phyloP scores from a whole-genome alignment of 345 rosid species.

The Salix exigua region DNA sequence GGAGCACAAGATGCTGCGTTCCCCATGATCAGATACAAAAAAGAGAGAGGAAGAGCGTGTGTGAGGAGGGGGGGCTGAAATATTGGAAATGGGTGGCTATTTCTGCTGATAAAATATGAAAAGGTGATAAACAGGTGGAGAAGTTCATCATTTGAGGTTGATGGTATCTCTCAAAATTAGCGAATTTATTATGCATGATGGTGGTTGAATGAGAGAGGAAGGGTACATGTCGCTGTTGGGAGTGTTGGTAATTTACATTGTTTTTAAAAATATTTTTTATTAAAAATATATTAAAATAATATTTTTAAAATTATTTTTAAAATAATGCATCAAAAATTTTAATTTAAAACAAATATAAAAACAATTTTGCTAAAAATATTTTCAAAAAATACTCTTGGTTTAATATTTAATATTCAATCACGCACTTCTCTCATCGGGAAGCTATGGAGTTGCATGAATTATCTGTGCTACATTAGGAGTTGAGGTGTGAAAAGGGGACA shows the following conservation, averaged over 20 bases:
- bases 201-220: slow-evolving; percentile 8
- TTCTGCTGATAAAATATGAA: neutral
- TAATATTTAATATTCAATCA: neutral
- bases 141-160: neutral
- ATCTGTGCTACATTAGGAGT: neutral
- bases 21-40: slow-evolving; percentile 39
- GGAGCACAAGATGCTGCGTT: slow-evolving; percentile 52
- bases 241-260: no score
- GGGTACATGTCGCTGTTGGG: slow-evolving; percentile 1
- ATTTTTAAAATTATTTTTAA: no score
- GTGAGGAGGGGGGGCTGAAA: no score
- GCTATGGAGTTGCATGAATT: neutral
- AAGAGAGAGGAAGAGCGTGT: neutral
- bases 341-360: no score
- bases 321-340: no score
- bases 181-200: neutral
- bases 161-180: neutral
- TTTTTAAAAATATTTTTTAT: no score
- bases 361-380: no score
- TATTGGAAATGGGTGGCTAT: neutral
- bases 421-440: neutral
- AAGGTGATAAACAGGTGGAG: neutral
- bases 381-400: neutral
- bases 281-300: no score
- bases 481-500: neutral